These are phyloP conservation scores for Lithospermum erythrorhizon DNA, from an alignment of 257 asterid genomes.

Conservation along the genomic window DNA sequence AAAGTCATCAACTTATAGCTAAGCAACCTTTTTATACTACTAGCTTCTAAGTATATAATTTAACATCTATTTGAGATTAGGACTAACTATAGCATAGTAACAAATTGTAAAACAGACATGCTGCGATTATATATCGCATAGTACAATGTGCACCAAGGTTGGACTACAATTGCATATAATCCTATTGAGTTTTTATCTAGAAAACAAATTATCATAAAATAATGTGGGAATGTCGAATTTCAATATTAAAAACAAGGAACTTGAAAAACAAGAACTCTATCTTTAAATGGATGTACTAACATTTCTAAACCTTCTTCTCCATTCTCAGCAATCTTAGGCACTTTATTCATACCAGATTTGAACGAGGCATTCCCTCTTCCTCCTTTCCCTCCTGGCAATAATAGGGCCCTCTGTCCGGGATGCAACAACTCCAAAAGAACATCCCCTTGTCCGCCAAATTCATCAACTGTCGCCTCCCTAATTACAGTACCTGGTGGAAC, in stretches of 20 bases:
- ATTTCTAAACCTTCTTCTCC: slow-evolving; percentile 89
- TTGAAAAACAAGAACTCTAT: slow-evolving; percentile 7
- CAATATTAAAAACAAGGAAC: not conserved
- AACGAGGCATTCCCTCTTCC: slow-evolving; percentile 92
- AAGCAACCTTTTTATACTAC: not conserved
- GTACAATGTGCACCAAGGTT: not conserved
- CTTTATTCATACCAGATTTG: slow-evolving; percentile 75
- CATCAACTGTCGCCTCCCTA: slow-evolving; percentile 52
- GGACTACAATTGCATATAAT: too few relatives aligned
- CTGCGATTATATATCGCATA: not conserved
- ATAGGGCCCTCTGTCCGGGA: slow-evolving; percentile 71
- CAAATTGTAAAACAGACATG: too few relatives aligned
- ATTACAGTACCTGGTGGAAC: slow-evolving; percentile 94
- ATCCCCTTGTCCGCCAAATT: slow-evolving; percentile 24
- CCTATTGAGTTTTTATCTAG: not conserved
- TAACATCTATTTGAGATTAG: not conserved
- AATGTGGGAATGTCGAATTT: not conserved
- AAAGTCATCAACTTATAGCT: not conserved
- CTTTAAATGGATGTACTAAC: slow-evolving; percentile 29
- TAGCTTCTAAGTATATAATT: not conserved
- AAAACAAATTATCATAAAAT: too few relatives aligned
- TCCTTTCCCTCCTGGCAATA: slow-evolving; percentile 86
- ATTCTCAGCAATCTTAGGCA: slow-evolving; percentile 84
- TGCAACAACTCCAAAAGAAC: slow-evolving; percentile 64
- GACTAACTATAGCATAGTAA: not conserved